Percentiles rank a stretch among this genome's conserved stretches.
Evolutionary conservation across 1,139 yeast genomes (phyloP).

Genomic region (Magnusiomyces ingens): DNA sequence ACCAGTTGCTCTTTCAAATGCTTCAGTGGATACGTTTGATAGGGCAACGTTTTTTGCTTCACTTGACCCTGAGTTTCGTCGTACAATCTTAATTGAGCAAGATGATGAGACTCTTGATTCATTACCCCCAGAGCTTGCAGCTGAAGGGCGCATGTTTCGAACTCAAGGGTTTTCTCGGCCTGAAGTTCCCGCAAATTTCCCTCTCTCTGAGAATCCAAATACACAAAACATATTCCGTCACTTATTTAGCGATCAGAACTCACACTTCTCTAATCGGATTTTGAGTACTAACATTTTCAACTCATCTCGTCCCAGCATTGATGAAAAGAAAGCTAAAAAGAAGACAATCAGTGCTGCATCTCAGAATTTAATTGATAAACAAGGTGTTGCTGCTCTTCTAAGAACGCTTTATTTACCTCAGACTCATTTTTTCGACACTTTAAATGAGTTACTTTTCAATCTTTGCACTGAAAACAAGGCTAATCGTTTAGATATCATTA

Average conservation of each 20-base stretch:
- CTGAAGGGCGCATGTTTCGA: constrained; percentile 31
- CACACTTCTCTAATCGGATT: not conserved
- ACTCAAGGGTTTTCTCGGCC: constrained; percentile 20
- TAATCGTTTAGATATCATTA: constrained; percentile 70
- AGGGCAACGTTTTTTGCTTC: constrained; percentile 31
- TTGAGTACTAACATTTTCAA: not conserved
- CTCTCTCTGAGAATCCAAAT: constrained; percentile 10
- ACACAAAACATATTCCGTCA: no score
- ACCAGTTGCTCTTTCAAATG: not conserved
- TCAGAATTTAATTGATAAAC: constrained; percentile 60
- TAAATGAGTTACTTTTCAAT: constrained; percentile 61
- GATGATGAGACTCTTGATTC: constrained; percentile 30
- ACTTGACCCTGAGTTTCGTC: constrained; percentile 33
- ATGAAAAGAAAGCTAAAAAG: constrained; percentile 18
- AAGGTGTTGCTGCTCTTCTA: constrained; percentile 69
- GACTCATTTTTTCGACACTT: constrained; percentile 52
- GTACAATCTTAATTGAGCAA: constrained; percentile 32
- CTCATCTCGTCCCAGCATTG: constrained; percentile 4
- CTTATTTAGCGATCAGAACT: no score
- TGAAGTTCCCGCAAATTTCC: not conserved
- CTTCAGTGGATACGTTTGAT: constrained; percentile 25
- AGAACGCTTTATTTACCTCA: constrained; percentile 72
- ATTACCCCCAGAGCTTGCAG: constrained; percentile 30
- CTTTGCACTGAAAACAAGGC: constrained; percentile 66
- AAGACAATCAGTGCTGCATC: constrained; percentile 27